Conservation (phyloP, 495 filamentous ascomycete species). For the Neurospora sp. region DNA sequence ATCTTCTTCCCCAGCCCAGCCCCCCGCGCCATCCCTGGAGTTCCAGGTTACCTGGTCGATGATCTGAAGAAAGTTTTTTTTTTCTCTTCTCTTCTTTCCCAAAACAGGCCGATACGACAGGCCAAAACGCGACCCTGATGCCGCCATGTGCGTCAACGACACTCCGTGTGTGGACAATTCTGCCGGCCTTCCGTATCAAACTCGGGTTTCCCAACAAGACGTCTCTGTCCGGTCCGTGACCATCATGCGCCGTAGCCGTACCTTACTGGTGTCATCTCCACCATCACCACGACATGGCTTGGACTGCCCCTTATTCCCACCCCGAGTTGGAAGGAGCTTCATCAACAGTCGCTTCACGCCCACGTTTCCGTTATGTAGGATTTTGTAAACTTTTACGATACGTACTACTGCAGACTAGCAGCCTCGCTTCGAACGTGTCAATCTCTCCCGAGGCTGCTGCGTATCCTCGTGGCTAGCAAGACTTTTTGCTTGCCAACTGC, state of each 20-base stretch:
- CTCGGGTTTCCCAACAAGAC: not conserved
- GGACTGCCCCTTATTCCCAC: not conserved
- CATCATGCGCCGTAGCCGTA: not conserved
- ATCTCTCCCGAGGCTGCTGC: not conserved
- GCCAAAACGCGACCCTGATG: not conserved
- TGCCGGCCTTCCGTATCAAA: not conserved
- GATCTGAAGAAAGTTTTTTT: not conserved
- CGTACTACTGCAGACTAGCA: not conserved
- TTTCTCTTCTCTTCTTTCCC: not conserved
- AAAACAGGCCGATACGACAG: not conserved
- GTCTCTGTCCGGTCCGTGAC: not conserved
- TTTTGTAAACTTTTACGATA: not conserved
- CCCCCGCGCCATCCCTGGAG: not conserved
- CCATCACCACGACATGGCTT: not conserved
- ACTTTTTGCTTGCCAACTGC: not conserved
- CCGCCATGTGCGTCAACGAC: not conserved
- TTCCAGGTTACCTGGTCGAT: not conserved
- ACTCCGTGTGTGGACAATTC: not conserved
- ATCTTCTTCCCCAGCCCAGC: not conserved
- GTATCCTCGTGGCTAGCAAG: not conserved
- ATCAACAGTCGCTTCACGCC: not conserved
- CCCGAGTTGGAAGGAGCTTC: not conserved
- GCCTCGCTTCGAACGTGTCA: not conserved
- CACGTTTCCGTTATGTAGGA: not conserved
- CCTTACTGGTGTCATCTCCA: not conserved